Evolutionary conservation across 2,329 filamentous ascomycete genomes (phyloP).

Genomic region (Lasiodiplodia theobromae): DNA sequence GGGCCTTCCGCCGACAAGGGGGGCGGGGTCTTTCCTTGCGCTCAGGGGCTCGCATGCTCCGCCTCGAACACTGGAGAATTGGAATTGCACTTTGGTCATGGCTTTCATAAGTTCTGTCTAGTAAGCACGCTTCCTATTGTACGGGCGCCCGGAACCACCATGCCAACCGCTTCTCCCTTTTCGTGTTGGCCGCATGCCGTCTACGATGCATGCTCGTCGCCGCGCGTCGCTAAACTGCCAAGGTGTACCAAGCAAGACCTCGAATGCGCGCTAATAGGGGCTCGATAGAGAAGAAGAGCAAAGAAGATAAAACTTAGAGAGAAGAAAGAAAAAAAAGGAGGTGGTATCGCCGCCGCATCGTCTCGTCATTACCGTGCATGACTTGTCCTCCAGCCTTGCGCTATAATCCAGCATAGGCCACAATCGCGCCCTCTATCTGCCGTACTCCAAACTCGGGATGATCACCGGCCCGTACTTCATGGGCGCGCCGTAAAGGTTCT

Average conservation of each 20-base stretch:
- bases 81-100: conserved; percentile 8
- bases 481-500: conserved; percentile 78
- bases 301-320: neutral
- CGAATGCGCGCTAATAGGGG: conserved; percentile 23
- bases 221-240: neutral
- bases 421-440: conserved; percentile 43
- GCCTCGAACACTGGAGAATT: neutral
- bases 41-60: conserved; percentile 16
- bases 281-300: neutral
- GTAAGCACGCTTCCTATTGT: neutral
- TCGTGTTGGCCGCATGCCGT: conserved; percentile 3
- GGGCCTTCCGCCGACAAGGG: neutral
- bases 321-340: conserved; percentile 7
- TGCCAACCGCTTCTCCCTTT: neutral
- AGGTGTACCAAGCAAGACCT: neutral
- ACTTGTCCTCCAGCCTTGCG: neutral
- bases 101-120: conserved; percentile 8
- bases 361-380: conserved; percentile 8
- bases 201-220: conserved; percentile 2
- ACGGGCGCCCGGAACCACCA: conserved; percentile 8
- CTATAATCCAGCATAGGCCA: neutral
- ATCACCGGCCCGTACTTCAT: conserved; percentile 98
- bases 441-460: conserved; percentile 72
- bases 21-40: neutral
- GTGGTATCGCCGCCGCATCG: conserved; percentile 25